These are phyloP conservation scores for Xylaria arbuscula DNA, from an alignment of 2,329 filamentous ascomycete species.

Conservation along the genomic window DNA sequence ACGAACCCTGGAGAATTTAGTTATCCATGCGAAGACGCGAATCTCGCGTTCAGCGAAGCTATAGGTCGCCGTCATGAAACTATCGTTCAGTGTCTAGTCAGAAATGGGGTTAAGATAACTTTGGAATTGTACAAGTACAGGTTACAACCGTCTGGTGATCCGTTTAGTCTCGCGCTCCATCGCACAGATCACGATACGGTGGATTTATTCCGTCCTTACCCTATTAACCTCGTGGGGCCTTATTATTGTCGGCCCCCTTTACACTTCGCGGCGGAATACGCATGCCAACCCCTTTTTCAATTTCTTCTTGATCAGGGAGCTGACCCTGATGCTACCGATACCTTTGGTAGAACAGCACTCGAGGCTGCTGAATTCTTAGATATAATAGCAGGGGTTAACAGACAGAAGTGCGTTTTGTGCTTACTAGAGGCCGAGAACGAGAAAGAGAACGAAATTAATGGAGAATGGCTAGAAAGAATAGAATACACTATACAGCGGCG, in stretches of 20 bases:
- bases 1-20: neutral
- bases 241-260: too few relatives aligned
- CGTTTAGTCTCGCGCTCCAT: neutral
- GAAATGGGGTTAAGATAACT: neutral
- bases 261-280: constrained; percentile 10
- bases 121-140: neutral
- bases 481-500: neutral
- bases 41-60: neutral
- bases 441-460: too few relatives aligned
- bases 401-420: neutral
- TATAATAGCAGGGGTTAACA: neutral
- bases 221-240: neutral
- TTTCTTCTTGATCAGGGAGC: constrained; percentile 17
- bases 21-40: neutral
- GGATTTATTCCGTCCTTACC: neutral
- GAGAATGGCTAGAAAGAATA: too few relatives aligned
- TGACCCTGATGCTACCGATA: neutral
- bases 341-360: neutral
- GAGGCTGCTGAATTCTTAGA: neutral
- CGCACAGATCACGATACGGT: neutral
- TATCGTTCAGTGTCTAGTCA: neutral
- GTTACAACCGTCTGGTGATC: neutral
- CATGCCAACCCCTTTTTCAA: neutral
- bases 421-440: too few relatives aligned
- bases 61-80: neutral